phyloP scores from a whole-genome alignment of 1,284 basidiomycete genomes.

The Malassezia sp. region DNA sequence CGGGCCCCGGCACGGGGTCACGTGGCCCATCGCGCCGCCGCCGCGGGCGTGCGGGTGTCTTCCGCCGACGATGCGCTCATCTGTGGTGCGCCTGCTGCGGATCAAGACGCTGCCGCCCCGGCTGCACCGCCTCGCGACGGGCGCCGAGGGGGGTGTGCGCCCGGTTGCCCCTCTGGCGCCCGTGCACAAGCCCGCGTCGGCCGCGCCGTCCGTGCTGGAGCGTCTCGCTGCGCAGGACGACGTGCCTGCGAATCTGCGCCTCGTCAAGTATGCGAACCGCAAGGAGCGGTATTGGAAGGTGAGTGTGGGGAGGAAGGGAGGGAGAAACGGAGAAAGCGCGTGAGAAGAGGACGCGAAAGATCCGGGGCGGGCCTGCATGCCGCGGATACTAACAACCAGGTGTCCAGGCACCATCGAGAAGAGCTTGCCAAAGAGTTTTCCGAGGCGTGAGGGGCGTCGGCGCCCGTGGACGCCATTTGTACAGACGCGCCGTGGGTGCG shows the following conservation, averaged over 20 bases:
- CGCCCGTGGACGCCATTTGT: too few relatives aligned
- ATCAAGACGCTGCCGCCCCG: conserved; percentile 9
- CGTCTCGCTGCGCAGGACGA: not conserved
- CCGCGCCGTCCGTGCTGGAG: conserved; percentile 6
- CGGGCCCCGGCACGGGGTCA: not conserved
- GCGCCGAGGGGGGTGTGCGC: not conserved
- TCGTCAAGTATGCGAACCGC: conserved; percentile 9
- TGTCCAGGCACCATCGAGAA: conserved; percentile 2
- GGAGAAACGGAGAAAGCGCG: too few relatives aligned
- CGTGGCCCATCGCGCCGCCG: not conserved
- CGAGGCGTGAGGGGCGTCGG: too few relatives aligned
- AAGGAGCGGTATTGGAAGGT: conserved; percentile 17
- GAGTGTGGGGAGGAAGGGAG: too few relatives aligned
- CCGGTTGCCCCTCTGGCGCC: not conserved
- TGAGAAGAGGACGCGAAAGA: too few relatives aligned
- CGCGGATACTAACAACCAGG: not conserved
- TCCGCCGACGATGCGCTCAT: conserved; percentile 6
- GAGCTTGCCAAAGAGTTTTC: not conserved
- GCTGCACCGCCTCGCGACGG: not conserved
- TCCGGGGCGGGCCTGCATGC: too few relatives aligned
- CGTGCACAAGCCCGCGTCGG: not conserved
- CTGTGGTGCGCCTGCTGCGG: not conserved
- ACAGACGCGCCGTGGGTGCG: too few relatives aligned
- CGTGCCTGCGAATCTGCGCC: conserved; percentile 10
- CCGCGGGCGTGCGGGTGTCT: conserved; percentile 1